Conservation (phyloP, 306 rosid genomes). For the Rosa lucieae region DNA sequence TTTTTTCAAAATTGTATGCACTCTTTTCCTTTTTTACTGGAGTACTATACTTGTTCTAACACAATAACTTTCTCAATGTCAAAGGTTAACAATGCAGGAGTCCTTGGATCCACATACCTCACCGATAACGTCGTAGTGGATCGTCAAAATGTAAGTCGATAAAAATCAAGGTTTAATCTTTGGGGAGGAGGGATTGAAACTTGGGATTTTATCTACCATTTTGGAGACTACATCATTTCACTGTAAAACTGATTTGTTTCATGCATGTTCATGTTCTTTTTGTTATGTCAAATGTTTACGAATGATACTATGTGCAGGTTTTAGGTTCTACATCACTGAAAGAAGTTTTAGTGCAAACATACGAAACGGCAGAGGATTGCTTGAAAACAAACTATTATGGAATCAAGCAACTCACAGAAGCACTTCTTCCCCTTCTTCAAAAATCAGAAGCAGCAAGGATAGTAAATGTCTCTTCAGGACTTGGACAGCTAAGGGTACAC, state of each 20-base stretch:
- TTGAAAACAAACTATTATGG: conserved; percentile 49
- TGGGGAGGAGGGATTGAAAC: neutral
- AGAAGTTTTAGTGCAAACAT: conserved; percentile 5
- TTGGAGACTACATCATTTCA: neutral
- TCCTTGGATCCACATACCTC: conserved; percentile 1
- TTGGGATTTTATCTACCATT: neutral
- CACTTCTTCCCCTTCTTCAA: conserved; percentile 48
- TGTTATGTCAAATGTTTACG: neutral
- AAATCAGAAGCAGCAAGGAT: conserved; percentile 47
- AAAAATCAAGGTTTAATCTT: neutral
- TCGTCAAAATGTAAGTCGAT: neutral
- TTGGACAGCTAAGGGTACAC: conserved; percentile 38
- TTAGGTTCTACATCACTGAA: neutral
- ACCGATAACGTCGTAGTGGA: neutral
- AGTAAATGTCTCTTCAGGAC: conserved; percentile 38
- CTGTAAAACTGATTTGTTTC: neutral
- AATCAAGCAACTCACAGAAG: conserved; percentile 29
- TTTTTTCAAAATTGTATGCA: too few relatives aligned
- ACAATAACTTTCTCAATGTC: neutral
- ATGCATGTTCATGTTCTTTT: neutral
- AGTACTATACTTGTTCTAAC: neutral
- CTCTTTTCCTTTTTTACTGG: too few relatives aligned
- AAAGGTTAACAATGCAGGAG: conserved; percentile 17
- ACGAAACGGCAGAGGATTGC: conserved; percentile 30
- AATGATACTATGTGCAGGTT: neutral